A percentile compares a stretch with the other conserved stretches of the same genome.
Conservation (phyloP, 2,329 filamentous ascomycete species). For the Arthrobotrys iridis region DNA sequence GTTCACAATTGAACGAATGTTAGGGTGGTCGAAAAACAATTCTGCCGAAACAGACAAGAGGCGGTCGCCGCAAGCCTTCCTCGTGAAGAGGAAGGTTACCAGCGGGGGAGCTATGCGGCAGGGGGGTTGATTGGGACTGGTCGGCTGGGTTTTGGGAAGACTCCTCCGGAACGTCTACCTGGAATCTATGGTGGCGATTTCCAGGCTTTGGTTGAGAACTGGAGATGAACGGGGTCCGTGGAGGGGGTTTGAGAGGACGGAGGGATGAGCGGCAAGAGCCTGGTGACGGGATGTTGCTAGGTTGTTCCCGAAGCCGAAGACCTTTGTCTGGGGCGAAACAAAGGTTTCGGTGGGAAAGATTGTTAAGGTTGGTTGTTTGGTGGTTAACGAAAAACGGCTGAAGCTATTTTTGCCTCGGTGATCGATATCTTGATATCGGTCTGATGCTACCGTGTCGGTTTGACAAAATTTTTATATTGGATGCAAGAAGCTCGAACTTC, state of each 20-base stretch:
- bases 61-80: slow-evolving; percentile 99
- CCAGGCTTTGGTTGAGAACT: slow-evolving; percentile 7
- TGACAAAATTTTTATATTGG: slow-evolving; percentile 8
- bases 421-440: not conserved
- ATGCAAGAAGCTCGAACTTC: not conserved
- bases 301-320: slow-evolving; percentile 46
- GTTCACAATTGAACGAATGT: slow-evolving; percentile 64
- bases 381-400: not conserved
- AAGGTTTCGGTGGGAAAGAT: slow-evolving; percentile 48
- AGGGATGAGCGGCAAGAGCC: slow-evolving; percentile 41
- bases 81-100: slow-evolving; percentile 98
- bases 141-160: slow-evolving; percentile 46
- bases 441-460: not conserved
- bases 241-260: slow-evolving; percentile 10
- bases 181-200: slow-evolving; percentile 42
- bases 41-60: slow-evolving; percentile 88
- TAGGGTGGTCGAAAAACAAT: slow-evolving; percentile 96
- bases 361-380: slow-evolving; percentile 7
- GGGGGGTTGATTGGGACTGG: slow-evolving; percentile 67
- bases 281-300: slow-evolving; percentile 52
- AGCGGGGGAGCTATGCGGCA: slow-evolving; percentile 99
- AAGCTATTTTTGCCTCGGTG: slow-evolving; percentile 18
- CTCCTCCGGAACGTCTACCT: slow-evolving; percentile 49
- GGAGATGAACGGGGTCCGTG: slow-evolving; percentile 4
- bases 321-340: slow-evolving; percentile 52